These are phyloP conservation scores for Euclidium syriacum DNA, from an alignment of 345 rosid genomes.

Conservation along the genomic window DNA sequence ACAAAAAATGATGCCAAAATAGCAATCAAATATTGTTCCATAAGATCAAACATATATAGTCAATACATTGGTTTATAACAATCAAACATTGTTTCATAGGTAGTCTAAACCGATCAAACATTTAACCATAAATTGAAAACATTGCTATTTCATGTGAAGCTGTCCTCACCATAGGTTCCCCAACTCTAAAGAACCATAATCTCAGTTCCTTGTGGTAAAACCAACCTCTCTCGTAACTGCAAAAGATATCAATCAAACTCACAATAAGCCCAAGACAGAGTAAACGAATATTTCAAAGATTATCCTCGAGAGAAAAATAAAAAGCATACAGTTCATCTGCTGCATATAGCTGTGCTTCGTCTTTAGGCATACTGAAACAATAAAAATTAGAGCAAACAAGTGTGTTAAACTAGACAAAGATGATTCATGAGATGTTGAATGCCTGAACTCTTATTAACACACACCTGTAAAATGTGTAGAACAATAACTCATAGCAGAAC, in stretches of 20 bases:
- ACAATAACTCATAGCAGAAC: constrained; percentile 67
- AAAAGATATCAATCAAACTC: constrained; percentile 15
- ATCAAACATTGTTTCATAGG: no score
- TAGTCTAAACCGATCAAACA: no score
- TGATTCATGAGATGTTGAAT: neutral
- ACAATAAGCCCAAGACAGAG: neutral
- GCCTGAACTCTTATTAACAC: neutral
- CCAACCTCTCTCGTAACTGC: constrained; percentile 89
- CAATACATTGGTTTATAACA: no score
- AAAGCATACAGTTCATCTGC: constrained; percentile 92
- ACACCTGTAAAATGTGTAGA: constrained; percentile 90
- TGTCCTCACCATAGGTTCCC: constrained; percentile 86
- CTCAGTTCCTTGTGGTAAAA: constrained; percentile 85
- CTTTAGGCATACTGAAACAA: constrained; percentile 88
- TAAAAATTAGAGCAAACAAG: neutral
- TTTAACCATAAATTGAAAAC: no score
- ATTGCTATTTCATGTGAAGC: constrained; percentile 68
- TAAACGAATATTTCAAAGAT: constrained; percentile 3
- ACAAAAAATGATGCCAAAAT: no score
- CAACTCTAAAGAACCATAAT: constrained; percentile 70
- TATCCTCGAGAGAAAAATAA: constrained; percentile 13
- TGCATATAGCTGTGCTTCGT: constrained; percentile 87
- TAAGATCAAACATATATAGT: no score
- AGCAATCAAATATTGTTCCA: no score
- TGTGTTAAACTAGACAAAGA: neutral